Conservation (phyloP, 768 basidiomycete genomes). For the Leucocoprinus birnbaumii region DNA sequence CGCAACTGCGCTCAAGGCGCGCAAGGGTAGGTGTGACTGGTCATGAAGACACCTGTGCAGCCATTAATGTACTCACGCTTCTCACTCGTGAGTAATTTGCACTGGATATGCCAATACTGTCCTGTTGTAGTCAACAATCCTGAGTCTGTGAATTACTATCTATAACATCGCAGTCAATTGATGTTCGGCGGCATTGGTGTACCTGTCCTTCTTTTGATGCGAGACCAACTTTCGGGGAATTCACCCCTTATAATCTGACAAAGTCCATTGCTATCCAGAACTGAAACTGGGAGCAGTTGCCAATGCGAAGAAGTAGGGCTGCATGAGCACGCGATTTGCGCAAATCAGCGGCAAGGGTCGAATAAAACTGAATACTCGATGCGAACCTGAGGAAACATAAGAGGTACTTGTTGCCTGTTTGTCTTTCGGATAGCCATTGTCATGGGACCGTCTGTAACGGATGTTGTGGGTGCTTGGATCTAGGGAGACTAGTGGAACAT, state of each 20-base stretch:
- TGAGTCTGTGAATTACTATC: constrained; percentile 8
- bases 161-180: background rate
- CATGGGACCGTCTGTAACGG: background rate
- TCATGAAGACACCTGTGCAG: background rate
- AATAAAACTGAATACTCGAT: background rate
- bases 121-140: background rate
- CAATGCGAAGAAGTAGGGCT: background rate
- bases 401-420: too few species aligned
- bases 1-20: background rate
- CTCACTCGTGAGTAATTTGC: background rate
- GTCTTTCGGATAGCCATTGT: background rate
- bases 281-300: constrained; percentile 2
- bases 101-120: background rate
- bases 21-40: background rate
- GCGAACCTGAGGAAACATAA: background rate
- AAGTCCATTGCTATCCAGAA: background rate
- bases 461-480: constrained; percentile 2
- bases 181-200: constrained; percentile 9
- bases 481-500: background rate
- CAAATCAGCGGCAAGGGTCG: background rate
- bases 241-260: constrained; percentile 6
- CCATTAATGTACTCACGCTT: background rate
- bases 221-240: background rate
- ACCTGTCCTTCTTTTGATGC: constrained; percentile 7
- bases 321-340: background rate